Conservation (phyloP, 371 early-diverging fungal genomes). For the Mucor circinelloides region DNA sequence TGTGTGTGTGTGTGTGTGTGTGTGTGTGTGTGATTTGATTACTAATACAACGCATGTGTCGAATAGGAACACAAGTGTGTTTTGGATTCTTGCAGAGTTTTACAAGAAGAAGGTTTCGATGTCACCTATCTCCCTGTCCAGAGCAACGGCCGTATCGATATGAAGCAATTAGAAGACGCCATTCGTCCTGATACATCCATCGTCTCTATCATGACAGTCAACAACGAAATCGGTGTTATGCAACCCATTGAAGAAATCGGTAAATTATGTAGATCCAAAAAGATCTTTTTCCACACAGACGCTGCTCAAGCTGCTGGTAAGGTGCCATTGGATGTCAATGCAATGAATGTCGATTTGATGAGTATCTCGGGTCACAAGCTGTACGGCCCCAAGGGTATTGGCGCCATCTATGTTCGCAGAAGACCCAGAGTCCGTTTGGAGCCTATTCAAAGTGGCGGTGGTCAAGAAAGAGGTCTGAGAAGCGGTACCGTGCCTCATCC, state of each 20-base stretch:
- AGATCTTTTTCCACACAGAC: constrained; percentile 98
- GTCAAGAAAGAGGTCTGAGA: constrained; percentile 98
- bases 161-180: constrained; percentile 79
- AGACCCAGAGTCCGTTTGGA: constrained; percentile 96
- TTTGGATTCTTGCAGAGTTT: constrained; percentile 96
- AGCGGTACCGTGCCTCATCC: constrained; percentile 98
- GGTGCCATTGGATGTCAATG: constrained; percentile 95
- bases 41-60: neutral
- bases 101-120: constrained; percentile 98
- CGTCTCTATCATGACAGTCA: constrained; percentile 98
- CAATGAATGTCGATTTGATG: constrained; percentile 96
- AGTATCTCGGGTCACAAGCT: constrained; percentile 99
- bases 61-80: constrained; percentile 98
- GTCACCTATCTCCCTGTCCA: constrained; percentile 98
- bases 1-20: no score
- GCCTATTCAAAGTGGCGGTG: constrained; percentile 96
- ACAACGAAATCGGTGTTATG: constrained; percentile 99
- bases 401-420: constrained; percentile 96
- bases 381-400: constrained; percentile 99
- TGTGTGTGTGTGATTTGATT: neutral
- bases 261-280: constrained; percentile 80
- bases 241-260: constrained; percentile 98
- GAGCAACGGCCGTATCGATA: constrained; percentile 82
- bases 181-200: constrained; percentile 94
- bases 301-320: constrained; percentile 99